Evolutionary conservation across 345 rosid species (phyloP).

Genomic region (Linum tenue): DNA sequence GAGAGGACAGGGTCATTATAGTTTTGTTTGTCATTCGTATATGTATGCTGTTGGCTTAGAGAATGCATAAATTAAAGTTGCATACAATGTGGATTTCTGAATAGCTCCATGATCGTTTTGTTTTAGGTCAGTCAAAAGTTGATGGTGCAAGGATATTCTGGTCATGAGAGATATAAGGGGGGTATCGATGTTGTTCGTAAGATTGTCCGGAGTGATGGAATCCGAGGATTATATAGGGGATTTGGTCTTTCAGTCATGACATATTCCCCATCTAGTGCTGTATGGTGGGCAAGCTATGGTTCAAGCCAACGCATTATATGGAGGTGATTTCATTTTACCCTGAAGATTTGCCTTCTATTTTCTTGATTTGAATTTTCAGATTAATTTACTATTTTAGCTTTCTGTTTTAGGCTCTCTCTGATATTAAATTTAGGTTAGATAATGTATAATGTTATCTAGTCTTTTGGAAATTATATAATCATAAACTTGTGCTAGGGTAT

Average conservation of each 20-base stretch:
- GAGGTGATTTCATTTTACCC: conserved; percentile 38
- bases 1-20: too few species aligned
- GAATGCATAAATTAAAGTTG: too few species aligned
- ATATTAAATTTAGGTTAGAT: background rate
- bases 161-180: conserved; percentile 70
- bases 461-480: background rate
- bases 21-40: too few species aligned
- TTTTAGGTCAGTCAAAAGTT: conserved; percentile 86
- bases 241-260: conserved; percentile 92
- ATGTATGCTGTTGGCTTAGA: too few species aligned
- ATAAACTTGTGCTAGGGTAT: background rate
- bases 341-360: background rate
- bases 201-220: conserved; percentile 66
- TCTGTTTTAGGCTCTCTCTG: background rate
- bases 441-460: background rate
- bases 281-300: conserved; percentile 99
- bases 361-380: background rate
- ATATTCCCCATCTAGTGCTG: conserved; percentile 96
- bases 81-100: background rate
- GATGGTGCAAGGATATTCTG: conserved; percentile 99
- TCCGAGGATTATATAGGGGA: conserved; percentile 83
- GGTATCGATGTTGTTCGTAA: conserved; percentile 90
- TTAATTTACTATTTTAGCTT: background rate
- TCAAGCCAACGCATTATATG: conserved; percentile 91
- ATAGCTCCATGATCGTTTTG: conserved; percentile 8